These are phyloP conservation scores for Geranomyces michiganensis DNA, from an alignment of 192 early-diverging fungal species.

Conservation along the genomic window DNA sequence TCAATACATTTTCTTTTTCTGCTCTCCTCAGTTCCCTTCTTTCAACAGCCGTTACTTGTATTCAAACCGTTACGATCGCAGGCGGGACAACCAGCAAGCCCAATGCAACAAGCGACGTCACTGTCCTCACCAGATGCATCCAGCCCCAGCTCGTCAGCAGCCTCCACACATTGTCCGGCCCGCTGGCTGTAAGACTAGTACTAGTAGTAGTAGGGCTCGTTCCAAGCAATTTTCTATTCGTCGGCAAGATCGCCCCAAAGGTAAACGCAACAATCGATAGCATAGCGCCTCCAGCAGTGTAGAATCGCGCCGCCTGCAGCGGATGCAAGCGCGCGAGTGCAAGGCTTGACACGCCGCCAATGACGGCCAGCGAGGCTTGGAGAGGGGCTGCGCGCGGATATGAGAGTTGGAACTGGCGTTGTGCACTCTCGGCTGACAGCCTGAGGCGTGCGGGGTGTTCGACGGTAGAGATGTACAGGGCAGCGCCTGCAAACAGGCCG, in stretches of 20 bases:
- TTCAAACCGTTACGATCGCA: too few relatives aligned
- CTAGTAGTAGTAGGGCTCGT: background rate
- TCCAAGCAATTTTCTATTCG: slow-evolving; percentile 9
- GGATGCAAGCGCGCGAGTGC: background rate
- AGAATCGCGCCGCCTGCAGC: background rate
- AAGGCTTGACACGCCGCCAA: slow-evolving; percentile 15
- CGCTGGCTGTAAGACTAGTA: background rate
- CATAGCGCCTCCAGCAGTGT: slow-evolving; percentile 7
- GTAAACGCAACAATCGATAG: slow-evolving; percentile 1
- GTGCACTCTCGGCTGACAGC: background rate
- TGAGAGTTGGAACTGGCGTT: slow-evolving; percentile 10
- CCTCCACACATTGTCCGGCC: background rate
- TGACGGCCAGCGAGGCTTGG: slow-evolving; percentile 9
- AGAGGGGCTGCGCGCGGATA: slow-evolving; percentile 16
- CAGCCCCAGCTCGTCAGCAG: slow-evolving; percentile 3
- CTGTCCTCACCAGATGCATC: background rate
- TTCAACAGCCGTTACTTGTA: too few relatives aligned
- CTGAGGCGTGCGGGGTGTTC: slow-evolving; percentile 10
- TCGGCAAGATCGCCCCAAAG: background rate
- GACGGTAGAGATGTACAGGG: slow-evolving; percentile 15
- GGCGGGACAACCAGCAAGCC: slow-evolving; percentile 1
- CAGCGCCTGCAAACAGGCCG: slow-evolving; percentile 22
- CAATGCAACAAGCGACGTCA: background rate
- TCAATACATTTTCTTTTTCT: too few relatives aligned
- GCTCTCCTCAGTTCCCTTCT: too few relatives aligned